Evolutionary conservation across 306 rosid species (phyloP).

Genomic region (Neltuma alba): DNA sequence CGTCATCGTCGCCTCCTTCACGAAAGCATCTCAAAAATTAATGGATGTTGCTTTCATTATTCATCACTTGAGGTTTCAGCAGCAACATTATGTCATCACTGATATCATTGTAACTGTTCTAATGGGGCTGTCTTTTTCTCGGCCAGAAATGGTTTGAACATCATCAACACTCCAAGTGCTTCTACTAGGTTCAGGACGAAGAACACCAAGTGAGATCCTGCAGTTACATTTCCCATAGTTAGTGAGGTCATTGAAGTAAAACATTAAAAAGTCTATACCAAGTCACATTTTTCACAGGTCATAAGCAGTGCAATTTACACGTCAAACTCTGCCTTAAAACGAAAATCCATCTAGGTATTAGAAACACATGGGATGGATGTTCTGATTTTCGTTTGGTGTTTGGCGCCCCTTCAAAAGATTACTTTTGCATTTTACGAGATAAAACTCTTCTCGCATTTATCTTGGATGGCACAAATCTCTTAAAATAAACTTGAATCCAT

Average conservation of each 20-base stretch:
- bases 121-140: conserved; percentile 24
- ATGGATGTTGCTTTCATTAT: background rate
- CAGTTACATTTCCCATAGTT: conserved; percentile 13
- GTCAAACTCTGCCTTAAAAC: background rate
- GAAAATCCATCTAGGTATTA: background rate
- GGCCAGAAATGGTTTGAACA: conserved; percentile 52
- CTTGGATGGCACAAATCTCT: no score
- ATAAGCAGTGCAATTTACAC: background rate
- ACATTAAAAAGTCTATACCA: background rate
- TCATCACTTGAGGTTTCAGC: background rate
- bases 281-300: background rate
- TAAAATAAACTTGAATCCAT: no score
- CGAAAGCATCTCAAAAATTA: background rate
- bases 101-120: conserved; percentile 31
- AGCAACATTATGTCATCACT: conserved; percentile 1
- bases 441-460: no score
- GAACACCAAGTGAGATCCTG: conserved; percentile 52
- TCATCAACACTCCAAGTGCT: conserved; percentile 44
- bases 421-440: no score
- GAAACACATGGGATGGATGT: background rate
- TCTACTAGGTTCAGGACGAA: conserved; percentile 40
- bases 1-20: background rate
- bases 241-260: conserved; percentile 1
- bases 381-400: no score
- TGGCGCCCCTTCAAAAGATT: no score